Evolutionary conservation across 2,329 filamentous ascomycete species (phyloP).

Genomic region (Neonectria hederae): DNA sequence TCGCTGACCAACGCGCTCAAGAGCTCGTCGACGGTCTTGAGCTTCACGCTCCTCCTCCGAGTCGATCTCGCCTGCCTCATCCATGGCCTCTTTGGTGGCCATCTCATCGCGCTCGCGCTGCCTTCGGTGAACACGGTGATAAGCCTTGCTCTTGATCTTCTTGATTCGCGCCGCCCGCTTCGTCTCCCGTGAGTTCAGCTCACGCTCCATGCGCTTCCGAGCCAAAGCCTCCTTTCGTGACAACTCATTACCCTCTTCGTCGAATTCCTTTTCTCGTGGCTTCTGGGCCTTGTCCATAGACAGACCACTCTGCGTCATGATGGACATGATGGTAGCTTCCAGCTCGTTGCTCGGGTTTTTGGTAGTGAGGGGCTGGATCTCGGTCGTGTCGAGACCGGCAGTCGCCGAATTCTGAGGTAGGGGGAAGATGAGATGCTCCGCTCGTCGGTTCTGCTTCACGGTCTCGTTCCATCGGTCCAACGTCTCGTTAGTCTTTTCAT

Average conservation of each 20-base stretch:
- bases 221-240: constrained; percentile 76
- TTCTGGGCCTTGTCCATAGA: constrained; percentile 58
- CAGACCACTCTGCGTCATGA: constrained; percentile 89
- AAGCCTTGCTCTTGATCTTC: constrained; percentile 98
- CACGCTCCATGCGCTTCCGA: constrained; percentile 81
- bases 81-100: constrained; percentile 61
- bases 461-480: constrained; percentile 93
- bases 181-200: constrained; percentile 88
- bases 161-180: constrained; percentile 91
- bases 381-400: constrained; percentile 67
- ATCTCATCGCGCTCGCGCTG: constrained; percentile 66
- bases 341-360: constrained; percentile 79
- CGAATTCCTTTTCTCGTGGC: constrained; percentile 68
- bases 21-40: constrained; percentile 77
- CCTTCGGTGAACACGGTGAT: constrained; percentile 89
- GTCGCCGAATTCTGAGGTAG: constrained; percentile 75
- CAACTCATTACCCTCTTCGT: constrained; percentile 76
- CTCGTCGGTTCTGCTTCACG: constrained; percentile 90
- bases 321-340: constrained; percentile 85
- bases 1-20: constrained; percentile 85
- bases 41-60: constrained; percentile 73
- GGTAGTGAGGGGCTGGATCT: constrained; percentile 71
- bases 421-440: constrained; percentile 90
- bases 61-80: constrained; percentile 67
- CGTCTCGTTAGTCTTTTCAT: constrained; percentile 90